These are phyloP conservation scores for Hypoxylon sp. DNA, from an alignment of 2,329 filamentous ascomycete species.

Conservation along the genomic window DNA sequence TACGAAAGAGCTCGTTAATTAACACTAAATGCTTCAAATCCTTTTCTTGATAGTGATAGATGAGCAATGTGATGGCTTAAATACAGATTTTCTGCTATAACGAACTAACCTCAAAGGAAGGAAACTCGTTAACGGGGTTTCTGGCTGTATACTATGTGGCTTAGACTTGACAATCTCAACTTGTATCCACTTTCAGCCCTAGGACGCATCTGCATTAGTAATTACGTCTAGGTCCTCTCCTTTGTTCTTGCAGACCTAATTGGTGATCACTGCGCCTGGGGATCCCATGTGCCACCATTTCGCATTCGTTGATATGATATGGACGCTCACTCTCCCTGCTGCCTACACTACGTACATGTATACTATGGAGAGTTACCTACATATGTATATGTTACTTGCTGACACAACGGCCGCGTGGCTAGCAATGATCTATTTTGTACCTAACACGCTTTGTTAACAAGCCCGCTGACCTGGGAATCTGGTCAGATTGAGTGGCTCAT, in stretches of 20 bases:
- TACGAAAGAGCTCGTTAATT: neutral
- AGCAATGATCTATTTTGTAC: neutral
- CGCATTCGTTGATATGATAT: conserved; percentile 18
- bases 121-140: neutral
- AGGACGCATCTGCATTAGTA: conserved; percentile 25
- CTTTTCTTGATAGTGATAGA: neutral
- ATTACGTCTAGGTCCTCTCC: conserved; percentile 6
- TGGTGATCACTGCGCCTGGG: conserved; percentile 16
- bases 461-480: conserved; percentile 4
- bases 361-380: neutral
- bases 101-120: neutral
- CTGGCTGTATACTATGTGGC: no score
- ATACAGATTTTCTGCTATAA: neutral
- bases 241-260: conserved; percentile 28
- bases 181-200: conserved; percentile 24
- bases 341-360: conserved; percentile 6
- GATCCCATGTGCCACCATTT: conserved; percentile 19
- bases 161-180: neutral
- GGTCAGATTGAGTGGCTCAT: conserved; percentile 18
- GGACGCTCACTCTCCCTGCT: conserved; percentile 9
- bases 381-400: conserved; percentile 12
- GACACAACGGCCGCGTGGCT: conserved; percentile 27
- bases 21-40: neutral
- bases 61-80: conserved; percentile 1
- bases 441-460: conserved; percentile 5